These are phyloP conservation scores for Zygosaccharomyces pseudobailii DNA, from an alignment of 1,139 yeast species.

Conservation along the genomic window DNA sequence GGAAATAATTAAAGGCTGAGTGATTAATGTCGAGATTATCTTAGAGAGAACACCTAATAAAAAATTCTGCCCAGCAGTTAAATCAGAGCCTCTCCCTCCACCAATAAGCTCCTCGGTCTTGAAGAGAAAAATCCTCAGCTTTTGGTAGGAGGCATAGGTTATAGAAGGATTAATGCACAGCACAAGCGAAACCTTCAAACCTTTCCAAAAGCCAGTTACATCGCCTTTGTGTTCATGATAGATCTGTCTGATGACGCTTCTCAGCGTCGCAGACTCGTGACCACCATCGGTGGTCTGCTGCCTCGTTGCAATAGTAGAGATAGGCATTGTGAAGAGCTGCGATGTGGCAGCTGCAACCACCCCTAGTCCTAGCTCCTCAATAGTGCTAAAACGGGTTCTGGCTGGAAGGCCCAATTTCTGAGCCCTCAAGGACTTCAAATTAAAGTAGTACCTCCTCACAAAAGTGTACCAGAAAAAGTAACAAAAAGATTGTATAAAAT, in stretches of 20 bases:
- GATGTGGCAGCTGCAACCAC: constrained; percentile 83
- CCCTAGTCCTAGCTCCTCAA: constrained; percentile 71
- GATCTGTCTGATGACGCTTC: constrained; percentile 49
- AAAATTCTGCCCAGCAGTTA: constrained; percentile 66
- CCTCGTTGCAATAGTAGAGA: constrained; percentile 75
- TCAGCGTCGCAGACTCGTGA: constrained; percentile 31
- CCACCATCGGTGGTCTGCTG: constrained; percentile 57
- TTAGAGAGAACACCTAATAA: constrained; percentile 35
- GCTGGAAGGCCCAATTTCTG: neutral
- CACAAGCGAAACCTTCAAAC: constrained; percentile 69
- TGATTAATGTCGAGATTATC: constrained; percentile 70
- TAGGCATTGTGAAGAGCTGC: constrained; percentile 78
- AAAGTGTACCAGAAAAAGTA: constrained; percentile 86
- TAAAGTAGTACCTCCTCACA: constrained; percentile 56
- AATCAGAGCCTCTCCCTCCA: constrained; percentile 14
- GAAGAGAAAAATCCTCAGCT: constrained; percentile 46
- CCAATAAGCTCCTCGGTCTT: constrained; percentile 10
- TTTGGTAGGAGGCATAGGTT: constrained; percentile 66
- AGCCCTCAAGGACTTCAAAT: constrained; percentile 37
- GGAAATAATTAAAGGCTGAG: constrained; percentile 83
- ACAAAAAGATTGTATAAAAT: constrained; percentile 76
- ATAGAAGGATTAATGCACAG: constrained; percentile 81
- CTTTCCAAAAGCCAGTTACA: constrained; percentile 73
- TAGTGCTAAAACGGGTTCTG: constrained; percentile 40
- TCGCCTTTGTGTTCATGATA: constrained; percentile 56